These are phyloP conservation scores for Pseudocercospora crystallina DNA, from an alignment of 2,329 filamentous ascomycete genomes.

Conservation along the genomic window DNA sequence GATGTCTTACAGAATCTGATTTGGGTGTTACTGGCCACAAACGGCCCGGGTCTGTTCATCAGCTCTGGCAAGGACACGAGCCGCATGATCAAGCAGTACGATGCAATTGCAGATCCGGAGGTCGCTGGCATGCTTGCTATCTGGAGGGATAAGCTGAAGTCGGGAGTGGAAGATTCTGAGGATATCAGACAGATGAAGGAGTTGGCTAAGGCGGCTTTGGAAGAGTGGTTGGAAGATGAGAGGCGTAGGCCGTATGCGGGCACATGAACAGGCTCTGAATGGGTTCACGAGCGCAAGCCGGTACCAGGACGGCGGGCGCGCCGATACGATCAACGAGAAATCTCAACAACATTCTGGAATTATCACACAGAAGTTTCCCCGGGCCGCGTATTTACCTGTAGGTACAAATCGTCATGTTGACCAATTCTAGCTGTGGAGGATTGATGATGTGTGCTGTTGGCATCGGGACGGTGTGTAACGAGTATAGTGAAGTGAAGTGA, in stretches of 20 bases:
- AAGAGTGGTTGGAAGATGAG: conserved; percentile 16
- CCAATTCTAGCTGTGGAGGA: too few species aligned
- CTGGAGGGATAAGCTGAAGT: conserved; percentile 33
- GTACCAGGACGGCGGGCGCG: too few species aligned
- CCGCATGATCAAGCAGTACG: conserved; percentile 36
- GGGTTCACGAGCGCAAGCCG: too few species aligned
- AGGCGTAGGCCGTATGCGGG: conserved; percentile 8
- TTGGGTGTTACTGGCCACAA: conserved; percentile 34
- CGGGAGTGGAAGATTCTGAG: conserved; percentile 25
- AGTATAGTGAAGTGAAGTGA: too few species aligned
- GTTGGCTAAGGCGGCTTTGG: conserved; percentile 25
- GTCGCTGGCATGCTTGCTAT: conserved; percentile 25
- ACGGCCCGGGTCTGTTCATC: conserved; percentile 31
- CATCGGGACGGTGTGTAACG: too few species aligned
- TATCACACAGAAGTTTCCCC: too few species aligned
- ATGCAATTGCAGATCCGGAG: conserved; percentile 26
- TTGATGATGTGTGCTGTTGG: too few species aligned
- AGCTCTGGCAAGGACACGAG: conserved; percentile 38
- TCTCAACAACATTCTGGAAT: too few species aligned
- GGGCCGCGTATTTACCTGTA: too few species aligned
- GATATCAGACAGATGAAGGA: conserved; percentile 31
- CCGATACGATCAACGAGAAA: too few species aligned
- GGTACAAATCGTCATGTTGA: too few species aligned
- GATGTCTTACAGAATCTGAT: conserved; percentile 37
- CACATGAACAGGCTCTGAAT: neutral